These are phyloP conservation scores for Ceratobasidium sp. DNA, from an alignment of 1,284 basidiomycete genomes.

Conservation along the genomic window DNA sequence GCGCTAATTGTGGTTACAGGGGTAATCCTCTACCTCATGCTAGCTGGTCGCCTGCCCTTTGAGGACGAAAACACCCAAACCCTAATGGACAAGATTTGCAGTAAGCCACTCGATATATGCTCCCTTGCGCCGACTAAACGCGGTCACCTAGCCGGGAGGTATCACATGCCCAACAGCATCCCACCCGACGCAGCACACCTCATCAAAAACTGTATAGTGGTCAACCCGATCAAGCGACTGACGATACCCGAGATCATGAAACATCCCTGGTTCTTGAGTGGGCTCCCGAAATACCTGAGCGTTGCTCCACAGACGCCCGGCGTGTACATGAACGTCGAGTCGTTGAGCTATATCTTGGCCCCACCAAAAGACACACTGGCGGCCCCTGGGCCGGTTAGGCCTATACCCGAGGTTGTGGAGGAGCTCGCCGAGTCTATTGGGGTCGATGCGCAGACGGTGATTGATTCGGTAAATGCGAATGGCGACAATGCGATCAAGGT, in stretches of 20 bases:
- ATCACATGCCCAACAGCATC: slow-evolving; percentile 83
- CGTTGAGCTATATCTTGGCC: slow-evolving; percentile 35
- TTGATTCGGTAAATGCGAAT: slow-evolving; percentile 83
- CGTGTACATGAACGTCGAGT: slow-evolving; percentile 20
- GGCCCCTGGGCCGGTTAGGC: slow-evolving; percentile 79
- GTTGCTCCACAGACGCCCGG: slow-evolving; percentile 82
- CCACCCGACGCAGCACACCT: slow-evolving; percentile 81
- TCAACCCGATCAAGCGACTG: slow-evolving; percentile 93
- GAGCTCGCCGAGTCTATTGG: slow-evolving; percentile 84
- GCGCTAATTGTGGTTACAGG: slow-evolving; percentile 54
- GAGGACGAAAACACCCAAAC: slow-evolving; percentile 95
- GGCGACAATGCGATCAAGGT: slow-evolving; percentile 97
- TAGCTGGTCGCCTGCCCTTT: slow-evolving; percentile 91
- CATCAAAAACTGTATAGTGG: slow-evolving; percentile 87
- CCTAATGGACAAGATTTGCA: slow-evolving; percentile 86
- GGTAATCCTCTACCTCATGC: slow-evolving; percentile 95
- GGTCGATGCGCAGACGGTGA: slow-evolving; percentile 85
- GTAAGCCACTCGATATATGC: background rate
- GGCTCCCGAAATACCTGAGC: slow-evolving; percentile 86
- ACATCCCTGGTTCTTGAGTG: slow-evolving; percentile 88
- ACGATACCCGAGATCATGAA: slow-evolving; percentile 90
- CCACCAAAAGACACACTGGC: slow-evolving; percentile 12
- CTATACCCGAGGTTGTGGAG: slow-evolving; percentile 90
- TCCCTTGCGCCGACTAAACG: background rate
- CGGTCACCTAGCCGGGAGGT: slow-evolving; percentile 76